A percentile compares a stretch with the other conserved stretches of the same genome.
phyloP scores from a whole-genome alignment of 306 rosid species.

The Cucurbita pepo region DNA sequence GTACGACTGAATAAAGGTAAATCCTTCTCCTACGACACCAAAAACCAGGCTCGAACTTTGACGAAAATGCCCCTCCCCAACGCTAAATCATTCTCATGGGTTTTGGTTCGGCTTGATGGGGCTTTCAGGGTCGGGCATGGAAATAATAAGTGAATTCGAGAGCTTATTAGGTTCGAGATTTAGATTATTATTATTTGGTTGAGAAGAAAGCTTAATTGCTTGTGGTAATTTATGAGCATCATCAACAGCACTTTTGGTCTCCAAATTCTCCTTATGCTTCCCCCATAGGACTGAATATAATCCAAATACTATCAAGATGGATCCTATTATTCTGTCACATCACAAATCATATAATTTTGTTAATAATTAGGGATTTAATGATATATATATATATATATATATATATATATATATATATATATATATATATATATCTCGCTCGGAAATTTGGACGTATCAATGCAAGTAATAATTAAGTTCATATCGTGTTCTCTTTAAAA shows the following conservation, averaged over 20 bases:
- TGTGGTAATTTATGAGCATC: slow-evolving; percentile 32
- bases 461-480: background rate
- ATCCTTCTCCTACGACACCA: no score
- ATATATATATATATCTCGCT: background rate
- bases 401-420: no score
- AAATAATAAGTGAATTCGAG: slow-evolving; percentile 12
- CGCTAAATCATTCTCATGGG: background rate
- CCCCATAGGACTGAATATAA: slow-evolving; percentile 87
- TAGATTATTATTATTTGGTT: slow-evolving; percentile 1
- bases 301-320: slow-evolving; percentile 56
- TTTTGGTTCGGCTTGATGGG: slow-evolving; percentile 10
- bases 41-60: background rate
- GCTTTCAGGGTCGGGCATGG: slow-evolving; percentile 17
- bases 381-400: no score
- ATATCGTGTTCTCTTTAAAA: background rate
- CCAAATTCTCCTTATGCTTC: slow-evolving; percentile 52
- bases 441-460: background rate
- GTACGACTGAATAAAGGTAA: no score
- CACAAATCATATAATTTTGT: background rate
- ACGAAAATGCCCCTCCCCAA: slow-evolving; percentile 1
- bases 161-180: slow-evolving; percentile 16
- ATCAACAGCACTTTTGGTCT: slow-evolving; percentile 1
- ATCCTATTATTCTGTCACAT: slow-evolving; percentile 55
- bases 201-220: slow-evolving; percentile 32
- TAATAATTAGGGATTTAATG: no score